Evolutionary conservation across 306 rosid species (phyloP), one percentile per base, ranked within the genome.

Genomic region (Malus orientalis): DNA sequence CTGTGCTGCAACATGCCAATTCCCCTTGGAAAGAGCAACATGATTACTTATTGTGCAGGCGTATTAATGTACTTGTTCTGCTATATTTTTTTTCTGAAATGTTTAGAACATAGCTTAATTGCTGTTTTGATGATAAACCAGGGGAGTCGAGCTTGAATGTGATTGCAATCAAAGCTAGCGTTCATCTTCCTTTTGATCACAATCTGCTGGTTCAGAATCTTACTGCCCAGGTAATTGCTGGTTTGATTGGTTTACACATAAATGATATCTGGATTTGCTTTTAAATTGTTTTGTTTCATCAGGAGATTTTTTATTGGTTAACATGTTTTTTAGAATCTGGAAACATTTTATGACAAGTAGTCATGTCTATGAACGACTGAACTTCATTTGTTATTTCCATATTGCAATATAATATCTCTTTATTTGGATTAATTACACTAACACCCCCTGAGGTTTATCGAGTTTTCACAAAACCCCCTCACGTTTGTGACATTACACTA

Each of bases 161-260:
- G 75, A 69, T 90, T 79, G 97, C 96, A 23, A 84, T 95, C 80
- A 89, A 83, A 88, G 97, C 97, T 75, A 95, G 93, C 57, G 71
- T 95, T 80, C 97, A 95, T 81, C 92, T 90, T 58, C 93, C 97
- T 25, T 87, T 80, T 68, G 96, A 92, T 86, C 97, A 92, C 71
- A 82, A 74, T 11, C 16, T 89, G 69, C 86, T 87, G 47, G 97
- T 95, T 80, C 99, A 95, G 81, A 95, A 95, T 84, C 97, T 95
- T 76, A 89, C 97, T 76, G 79, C 85, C 63, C 89, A 89, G 96
- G 99, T 95, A 88, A 82, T 66, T 75, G 44, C 47, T 63, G 42
- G 20, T 67, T 44, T 55, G 14, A 18, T 67, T 18, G 51, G 51
- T 40, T 64, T 23, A 11, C 25, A 30, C 58, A 29, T 19, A 3